phyloP scores from a whole-genome alignment of 31 red algal species.

The Odonthalia washingtoniensis region DNA sequence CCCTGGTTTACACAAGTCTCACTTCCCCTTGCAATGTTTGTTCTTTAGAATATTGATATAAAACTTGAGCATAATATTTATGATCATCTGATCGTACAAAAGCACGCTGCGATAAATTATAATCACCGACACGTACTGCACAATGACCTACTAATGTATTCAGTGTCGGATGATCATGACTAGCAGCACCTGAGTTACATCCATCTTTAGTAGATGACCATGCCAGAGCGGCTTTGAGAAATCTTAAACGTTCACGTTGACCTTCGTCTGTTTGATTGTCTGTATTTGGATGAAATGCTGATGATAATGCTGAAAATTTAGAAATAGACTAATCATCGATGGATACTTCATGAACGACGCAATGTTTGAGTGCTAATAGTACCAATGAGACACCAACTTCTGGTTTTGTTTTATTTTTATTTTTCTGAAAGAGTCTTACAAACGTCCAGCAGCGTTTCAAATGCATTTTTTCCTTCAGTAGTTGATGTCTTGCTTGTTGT shows the following conservation, averaged over 20 bases:
- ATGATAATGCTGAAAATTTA: slow-evolving; percentile 20
- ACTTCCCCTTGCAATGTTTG: slow-evolving; percentile 42
- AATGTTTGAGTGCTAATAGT: slow-evolving; percentile 52
- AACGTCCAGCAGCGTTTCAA: slow-evolving; percentile 16
- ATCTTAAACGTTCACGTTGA: slow-evolving; percentile 50
- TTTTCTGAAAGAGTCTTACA: slow-evolving; percentile 38
- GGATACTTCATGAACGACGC: slow-evolving; percentile 44
- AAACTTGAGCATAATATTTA: slow-evolving; percentile 14
- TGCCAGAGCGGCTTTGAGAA: slow-evolving; percentile 42
- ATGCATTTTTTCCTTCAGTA: slow-evolving; percentile 19
- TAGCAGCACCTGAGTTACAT: slow-evolving; percentile 14
- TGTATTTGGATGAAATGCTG: slow-evolving; percentile 32
- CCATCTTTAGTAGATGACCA: slow-evolving; percentile 49
- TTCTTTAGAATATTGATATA: slow-evolving; percentile 35
- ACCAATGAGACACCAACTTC: slow-evolving; percentile 51
- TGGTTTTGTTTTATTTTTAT: slow-evolving; percentile 27
- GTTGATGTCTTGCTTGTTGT: slow-evolving; percentile 44
- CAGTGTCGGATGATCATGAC: slow-evolving; percentile 41
- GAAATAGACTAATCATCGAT: slow-evolving; percentile 35
- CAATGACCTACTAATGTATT: slow-evolving; percentile 41
- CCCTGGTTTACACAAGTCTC: slow-evolving; percentile 41
- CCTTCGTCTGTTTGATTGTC: slow-evolving; percentile 29
- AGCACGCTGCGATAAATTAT: slow-evolving; percentile 45
- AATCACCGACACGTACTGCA: slow-evolving; percentile 44
- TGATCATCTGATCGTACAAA: slow-evolving; percentile 52